Conservation (phyloP, 2,329 filamentous ascomycete species). For the Aureobasidium vineae region DNA sequence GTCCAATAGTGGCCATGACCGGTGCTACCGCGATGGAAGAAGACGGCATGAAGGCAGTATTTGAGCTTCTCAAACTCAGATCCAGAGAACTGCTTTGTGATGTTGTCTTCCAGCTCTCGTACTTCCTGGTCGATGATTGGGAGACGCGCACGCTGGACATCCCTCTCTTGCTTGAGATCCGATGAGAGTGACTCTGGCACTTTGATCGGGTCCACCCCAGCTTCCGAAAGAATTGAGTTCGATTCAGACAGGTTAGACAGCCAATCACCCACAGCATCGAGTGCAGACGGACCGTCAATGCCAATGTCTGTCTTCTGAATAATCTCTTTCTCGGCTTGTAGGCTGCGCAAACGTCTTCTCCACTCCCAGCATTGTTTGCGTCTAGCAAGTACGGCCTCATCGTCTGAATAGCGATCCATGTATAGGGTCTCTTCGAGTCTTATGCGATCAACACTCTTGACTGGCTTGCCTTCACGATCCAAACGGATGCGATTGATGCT, state of each 20-base stretch:
- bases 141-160: conserved; percentile 49
- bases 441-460: conserved; percentile 75
- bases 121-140: conserved; percentile 44
- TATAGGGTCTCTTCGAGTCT: conserved; percentile 78
- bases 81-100: conserved; percentile 60
- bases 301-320: conserved; percentile 31
- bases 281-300: conserved; percentile 34
- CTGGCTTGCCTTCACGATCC: conserved; percentile 56
- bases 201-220: conserved; percentile 43
- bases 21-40: conserved; percentile 74
- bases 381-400: conserved; percentile 60
- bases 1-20: conserved; percentile 88
- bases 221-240: conserved; percentile 40
- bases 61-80: conserved; percentile 63
- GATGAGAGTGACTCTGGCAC: conserved; percentile 45
- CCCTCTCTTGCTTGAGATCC: conserved; percentile 48
- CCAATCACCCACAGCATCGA: conserved; percentile 42
- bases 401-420: conserved; percentile 83
- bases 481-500: conserved; percentile 81
- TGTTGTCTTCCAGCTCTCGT: conserved; percentile 48
- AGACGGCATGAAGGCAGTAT: conserved; percentile 86
- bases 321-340: conserved; percentile 36
- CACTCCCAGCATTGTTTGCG: conserved; percentile 73
- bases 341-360: conserved; percentile 57
- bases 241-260: conserved; percentile 45